A percentile compares a stretch with the other conserved stretches of the same genome.
These are phyloP conservation scores for Lecanicillium sp. DNA, from an alignment of 2,329 filamentous ascomycete genomes.

Conservation along the genomic window DNA sequence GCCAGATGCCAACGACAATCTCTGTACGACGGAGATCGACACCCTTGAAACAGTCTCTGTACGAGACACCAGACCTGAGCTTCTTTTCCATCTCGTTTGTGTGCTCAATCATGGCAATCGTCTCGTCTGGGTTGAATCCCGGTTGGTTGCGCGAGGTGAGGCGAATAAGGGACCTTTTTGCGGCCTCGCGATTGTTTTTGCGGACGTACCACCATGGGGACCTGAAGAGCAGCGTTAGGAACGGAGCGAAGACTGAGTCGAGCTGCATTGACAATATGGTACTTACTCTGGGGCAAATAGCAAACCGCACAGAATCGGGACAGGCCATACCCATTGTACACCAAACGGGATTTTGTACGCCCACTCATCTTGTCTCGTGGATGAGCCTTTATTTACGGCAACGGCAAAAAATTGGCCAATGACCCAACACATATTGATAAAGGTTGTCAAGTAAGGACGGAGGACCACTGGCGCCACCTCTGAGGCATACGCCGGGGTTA, in stretches of 20 bases:
- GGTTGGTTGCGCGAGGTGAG: conserved; percentile 30
- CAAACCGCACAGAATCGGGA: conserved; percentile 35
- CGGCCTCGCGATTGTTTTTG: conserved; percentile 31
- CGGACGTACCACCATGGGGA: conserved; percentile 46
- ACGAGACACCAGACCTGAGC: conserved; percentile 33
- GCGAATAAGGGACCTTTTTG: conserved; percentile 31
- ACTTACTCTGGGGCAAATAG: conserved; percentile 39
- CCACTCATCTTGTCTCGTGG: conserved; percentile 33
- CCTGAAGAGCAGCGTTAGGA: too few relatives aligned
- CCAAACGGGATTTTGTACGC: conserved; percentile 43
- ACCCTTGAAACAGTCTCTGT: conserved; percentile 44
- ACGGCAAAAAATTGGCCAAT: conserved; percentile 46
- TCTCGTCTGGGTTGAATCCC: conserved; percentile 36
- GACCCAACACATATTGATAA: conserved; percentile 50
- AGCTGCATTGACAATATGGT: too few relatives aligned
- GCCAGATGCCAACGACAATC: conserved; percentile 41
- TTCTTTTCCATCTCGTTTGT: conserved; percentile 42
- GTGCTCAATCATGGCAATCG: conserved; percentile 45
- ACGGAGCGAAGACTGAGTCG: too few relatives aligned
- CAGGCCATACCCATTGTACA: conserved; percentile 45
- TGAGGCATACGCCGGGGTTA: conserved; percentile 45
- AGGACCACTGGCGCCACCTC: conserved; percentile 42
- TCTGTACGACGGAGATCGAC: conserved; percentile 45
- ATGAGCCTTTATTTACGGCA: conserved; percentile 36
- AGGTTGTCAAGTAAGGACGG: conserved; percentile 44